Base-by-base conservation (phyloP, 1,139 yeast species). In the Candida sojae region DNA sequence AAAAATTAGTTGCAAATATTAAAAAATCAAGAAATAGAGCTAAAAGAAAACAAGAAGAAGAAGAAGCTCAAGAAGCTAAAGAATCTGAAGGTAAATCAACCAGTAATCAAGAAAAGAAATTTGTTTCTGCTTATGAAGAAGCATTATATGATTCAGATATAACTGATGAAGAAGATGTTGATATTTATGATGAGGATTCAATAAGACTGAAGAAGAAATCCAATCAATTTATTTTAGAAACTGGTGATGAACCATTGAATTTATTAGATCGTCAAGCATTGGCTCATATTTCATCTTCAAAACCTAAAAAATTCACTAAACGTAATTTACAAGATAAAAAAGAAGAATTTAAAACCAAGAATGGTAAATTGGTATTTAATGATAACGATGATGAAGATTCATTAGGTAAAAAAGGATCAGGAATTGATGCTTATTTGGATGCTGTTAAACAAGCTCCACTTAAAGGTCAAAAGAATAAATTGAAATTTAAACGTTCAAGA, bases 381-480 rank as follows among this genome's bases (percentile, higher is more conserved):
- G 76, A 71, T 13, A 44, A 44, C 17, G 55, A 64, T 13, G 77
- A 74, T 5, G 82, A 78, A 42, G 87, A 83, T 64, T 82, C 83
- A 46, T 67, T 83, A 57, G 66, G 70, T n/a, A 61, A 64, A 35
- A 64, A 64, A 49, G 75, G 73, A 10, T 67, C 77, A 6, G 95
- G 96, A 26, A 81, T 92, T 54, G 89, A 89, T 64, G 97, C 97
- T 1, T 93, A 93, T 64, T 81, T 91, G 57, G 97, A 90, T 56
- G 99, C 98, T 10, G 90, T 93, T 36, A 86, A 83, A 65, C 89
- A 86, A 59, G 97, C 93, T 30, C 98, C 99, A 38, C 82, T 89
- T 5, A 85, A 96, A 68, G 97, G 97, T 49, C 97, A 89, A 73
- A 84, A 83, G 73, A 90, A 91, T 68, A 90, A 84, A 73, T 80